Evolutionary conservation across 768 basidiomycete species (phyloP).

Genomic region (Strobilomyces echinocephalus): DNA sequence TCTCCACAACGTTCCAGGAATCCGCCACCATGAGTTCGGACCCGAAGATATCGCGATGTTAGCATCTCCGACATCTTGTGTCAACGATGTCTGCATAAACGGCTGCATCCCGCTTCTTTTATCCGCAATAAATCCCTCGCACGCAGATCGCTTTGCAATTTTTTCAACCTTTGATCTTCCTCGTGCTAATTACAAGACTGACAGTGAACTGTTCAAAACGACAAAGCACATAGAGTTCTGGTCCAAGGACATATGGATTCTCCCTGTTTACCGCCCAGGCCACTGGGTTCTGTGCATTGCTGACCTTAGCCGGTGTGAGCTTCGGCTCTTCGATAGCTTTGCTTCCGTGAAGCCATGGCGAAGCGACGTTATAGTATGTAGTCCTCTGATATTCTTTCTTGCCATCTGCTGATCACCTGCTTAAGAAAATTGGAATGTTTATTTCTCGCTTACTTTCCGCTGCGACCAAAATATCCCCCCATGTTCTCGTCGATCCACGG

Average conservation of each 20-base stretch:
- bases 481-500: no score
- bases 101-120: not conserved
- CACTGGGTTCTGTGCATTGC: conserved; percentile 35
- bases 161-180: not conserved
- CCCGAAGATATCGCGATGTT: not conserved
- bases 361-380: no score
- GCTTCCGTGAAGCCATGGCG: no score
- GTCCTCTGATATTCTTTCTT: no score
- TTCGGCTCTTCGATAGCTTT: no score
- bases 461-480: no score
- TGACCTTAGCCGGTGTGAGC: not conserved
- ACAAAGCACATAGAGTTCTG: conserved; percentile 20
- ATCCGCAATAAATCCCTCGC: no score
- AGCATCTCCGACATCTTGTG: not conserved
- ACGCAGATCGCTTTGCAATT: not conserved
- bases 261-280: conserved; percentile 31
- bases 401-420: no score
- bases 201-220: not conserved
- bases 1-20: no score
- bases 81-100: not conserved
- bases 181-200: not conserved
- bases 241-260: conserved; percentile 31
- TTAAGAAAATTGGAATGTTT: no score
- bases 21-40: not conserved
- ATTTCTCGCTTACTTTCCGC: no score